Evolutionary conservation across 2,329 filamentous ascomycete genomes (phyloP).

Genomic region (Ambrosiella beaveri): DNA sequence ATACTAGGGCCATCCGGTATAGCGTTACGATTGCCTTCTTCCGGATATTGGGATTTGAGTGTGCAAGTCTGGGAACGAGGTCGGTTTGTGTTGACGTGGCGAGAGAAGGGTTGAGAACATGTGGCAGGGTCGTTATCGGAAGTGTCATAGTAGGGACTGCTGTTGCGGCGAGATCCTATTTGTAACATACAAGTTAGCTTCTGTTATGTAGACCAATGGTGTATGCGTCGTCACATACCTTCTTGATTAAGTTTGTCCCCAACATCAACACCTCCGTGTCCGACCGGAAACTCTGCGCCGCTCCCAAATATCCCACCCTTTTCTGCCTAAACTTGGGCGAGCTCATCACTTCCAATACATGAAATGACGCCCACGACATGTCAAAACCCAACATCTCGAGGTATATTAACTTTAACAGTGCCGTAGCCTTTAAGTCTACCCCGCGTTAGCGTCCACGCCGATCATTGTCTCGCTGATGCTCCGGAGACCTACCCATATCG

Average conservation of each 20-base stretch:
- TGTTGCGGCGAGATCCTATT: constrained; percentile 53
- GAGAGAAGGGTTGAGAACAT: constrained; percentile 82
- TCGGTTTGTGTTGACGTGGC: constrained; percentile 80
- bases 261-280: constrained; percentile 97
- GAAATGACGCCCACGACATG: constrained; percentile 98
- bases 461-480: neutral
- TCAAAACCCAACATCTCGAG: constrained; percentile 98
- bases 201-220: neutral
- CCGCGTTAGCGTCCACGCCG: neutral
- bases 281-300: constrained; percentile 85
- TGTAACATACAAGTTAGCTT: neutral
- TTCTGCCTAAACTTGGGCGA: constrained; percentile 90
- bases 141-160: constrained; percentile 64
- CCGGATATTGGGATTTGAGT: constrained; percentile 68
- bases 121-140: constrained; percentile 77
- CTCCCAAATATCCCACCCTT: constrained; percentile 82
- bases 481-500: constrained; percentile 57
- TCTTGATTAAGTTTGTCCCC: constrained; percentile 90
- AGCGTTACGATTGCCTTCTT: constrained; percentile 95
- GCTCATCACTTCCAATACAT: constrained; percentile 98
- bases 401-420: constrained; percentile 87
- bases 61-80: constrained; percentile 67
- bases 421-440: constrained; percentile 83
- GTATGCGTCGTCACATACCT: constrained; percentile 32
- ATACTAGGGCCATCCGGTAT: constrained; percentile 86